Percentiles rank a stretch among this genome's conserved stretches.
Conservation (phyloP, 2,329 filamentous ascomycete species). For the Calonectria naviculata region DNA sequence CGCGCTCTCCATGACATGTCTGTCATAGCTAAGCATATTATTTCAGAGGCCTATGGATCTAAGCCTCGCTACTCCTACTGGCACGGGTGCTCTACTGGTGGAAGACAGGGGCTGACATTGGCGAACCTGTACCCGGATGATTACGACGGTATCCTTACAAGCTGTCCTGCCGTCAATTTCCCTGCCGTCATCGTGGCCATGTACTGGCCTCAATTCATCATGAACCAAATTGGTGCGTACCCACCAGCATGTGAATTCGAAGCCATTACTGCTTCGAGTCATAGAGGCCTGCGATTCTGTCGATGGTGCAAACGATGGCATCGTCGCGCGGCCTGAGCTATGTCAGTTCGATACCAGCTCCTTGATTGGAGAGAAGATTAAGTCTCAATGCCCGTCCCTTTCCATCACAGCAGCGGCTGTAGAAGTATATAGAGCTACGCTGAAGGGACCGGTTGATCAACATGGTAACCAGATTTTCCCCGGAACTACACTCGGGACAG, state of each 20-base stretch:
- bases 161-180: not conserved
- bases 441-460: not conserved
- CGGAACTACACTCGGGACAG: not conserved
- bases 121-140: not conserved
- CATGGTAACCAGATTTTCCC: not conserved
- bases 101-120: not conserved
- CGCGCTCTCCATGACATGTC: not conserved
- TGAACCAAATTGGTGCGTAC: not conserved
- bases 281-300: not conserved
- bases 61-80: not conserved
- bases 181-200: not conserved
- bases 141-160: not conserved
- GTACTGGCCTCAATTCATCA: not conserved
- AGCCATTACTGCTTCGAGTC: not conserved
- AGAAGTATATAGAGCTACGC: not conserved
- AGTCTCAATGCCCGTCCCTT: not conserved
- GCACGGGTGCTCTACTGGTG: not conserved
- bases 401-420: not conserved
- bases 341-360: not conserved
- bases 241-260: not conserved
- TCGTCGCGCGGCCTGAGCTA: not conserved
- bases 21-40: not conserved
- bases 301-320: not conserved
- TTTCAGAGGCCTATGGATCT: not conserved
- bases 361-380: not conserved